Conservation (phyloP, 2,329 filamentous ascomycete species). For the Dothiorella sarmentorum region DNA sequence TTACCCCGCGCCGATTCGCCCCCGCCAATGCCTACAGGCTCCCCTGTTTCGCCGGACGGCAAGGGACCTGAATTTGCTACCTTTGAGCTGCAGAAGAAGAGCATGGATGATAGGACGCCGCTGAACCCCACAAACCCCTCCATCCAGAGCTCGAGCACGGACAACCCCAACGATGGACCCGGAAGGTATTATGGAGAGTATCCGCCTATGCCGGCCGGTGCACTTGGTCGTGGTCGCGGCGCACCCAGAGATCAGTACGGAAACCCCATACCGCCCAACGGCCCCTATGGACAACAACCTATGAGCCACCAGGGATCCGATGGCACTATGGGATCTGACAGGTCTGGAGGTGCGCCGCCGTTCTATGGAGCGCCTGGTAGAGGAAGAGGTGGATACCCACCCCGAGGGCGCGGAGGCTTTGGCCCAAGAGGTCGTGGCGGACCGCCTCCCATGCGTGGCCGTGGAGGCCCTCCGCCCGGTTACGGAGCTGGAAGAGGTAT, state of each 20-base stretch:
- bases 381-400: constrained; percentile 24
- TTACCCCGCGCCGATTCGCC: constrained; percentile 52
- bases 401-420: constrained; percentile 37
- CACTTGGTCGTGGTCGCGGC: constrained; percentile 29
- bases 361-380: constrained; percentile 25
- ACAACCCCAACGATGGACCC: constrained; percentile 39
- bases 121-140: constrained; percentile 64
- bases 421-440: constrained; percentile 35
- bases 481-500: constrained; percentile 37
- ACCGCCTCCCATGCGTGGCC: constrained; percentile 27
- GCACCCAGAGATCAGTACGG: constrained; percentile 61
- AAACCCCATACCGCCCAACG: constrained; percentile 45
- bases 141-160: constrained; percentile 48
- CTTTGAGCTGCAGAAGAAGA: constrained; percentile 61
- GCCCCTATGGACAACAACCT: constrained; percentile 45
- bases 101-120: constrained; percentile 65
- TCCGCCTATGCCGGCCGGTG: constrained; percentile 32
- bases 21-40: constrained; percentile 42
- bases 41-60: constrained; percentile 45
- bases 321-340: constrained; percentile 36
- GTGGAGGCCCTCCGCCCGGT: constrained; percentile 37
- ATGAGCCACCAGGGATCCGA: constrained; percentile 29
- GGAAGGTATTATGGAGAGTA: constrained; percentile 31
- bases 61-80: constrained; percentile 56
- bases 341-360: constrained; percentile 40